phyloP scores from a whole-genome alignment of 306 rosid genomes.

The Cicer pinnatifidum region DNA sequence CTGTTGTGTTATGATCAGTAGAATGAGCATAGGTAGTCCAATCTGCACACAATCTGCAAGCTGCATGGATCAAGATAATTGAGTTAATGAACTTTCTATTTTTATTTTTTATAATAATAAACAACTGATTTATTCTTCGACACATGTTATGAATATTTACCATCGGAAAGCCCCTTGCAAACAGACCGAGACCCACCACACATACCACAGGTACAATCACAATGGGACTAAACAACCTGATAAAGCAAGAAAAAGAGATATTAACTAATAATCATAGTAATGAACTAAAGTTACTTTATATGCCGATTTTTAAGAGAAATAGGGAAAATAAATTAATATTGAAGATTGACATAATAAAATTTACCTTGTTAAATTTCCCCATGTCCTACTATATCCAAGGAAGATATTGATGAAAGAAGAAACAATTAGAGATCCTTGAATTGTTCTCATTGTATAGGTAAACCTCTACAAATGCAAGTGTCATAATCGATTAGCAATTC shows the following conservation, averaged over 20 bases:
- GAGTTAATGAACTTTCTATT: conserved; percentile 28
- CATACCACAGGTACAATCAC: conserved; percentile 73
- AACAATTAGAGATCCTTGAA: conserved; percentile 88
- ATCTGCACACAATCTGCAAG: conserved; percentile 84
- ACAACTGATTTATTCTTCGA: conserved; percentile 25
- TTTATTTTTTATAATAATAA: neutral
- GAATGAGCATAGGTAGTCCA: conserved; percentile 83
- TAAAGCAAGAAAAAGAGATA: conserved; percentile 35
- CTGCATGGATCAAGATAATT: conserved; percentile 54
- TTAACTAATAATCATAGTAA: neutral
- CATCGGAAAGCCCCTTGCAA: conserved; percentile 80
- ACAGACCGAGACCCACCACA: conserved; percentile 84
- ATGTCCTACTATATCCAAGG: conserved; percentile 71
- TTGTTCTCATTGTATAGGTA: conserved; percentile 68
- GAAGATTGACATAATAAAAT: conserved; percentile 27
- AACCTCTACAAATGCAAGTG: conserved; percentile 69
- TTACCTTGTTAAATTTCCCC: conserved; percentile 81
- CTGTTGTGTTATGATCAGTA: conserved; percentile 78
- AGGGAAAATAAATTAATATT: neutral
- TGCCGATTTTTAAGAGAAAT: conserved; percentile 4
- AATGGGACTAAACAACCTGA: conserved; percentile 81
- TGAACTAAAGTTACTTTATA: conserved; percentile 1
- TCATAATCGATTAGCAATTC: conserved; percentile 23
- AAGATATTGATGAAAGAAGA: conserved; percentile 77
- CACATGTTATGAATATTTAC: conserved; percentile 50